A percentile compares a stretch with the other conserved stretches of the same genome.
These are phyloP conservation scores for Kurtzmaniella cleridarum DNA, from an alignment of 805 yeast genomes.

Conservation along the genomic window DNA sequence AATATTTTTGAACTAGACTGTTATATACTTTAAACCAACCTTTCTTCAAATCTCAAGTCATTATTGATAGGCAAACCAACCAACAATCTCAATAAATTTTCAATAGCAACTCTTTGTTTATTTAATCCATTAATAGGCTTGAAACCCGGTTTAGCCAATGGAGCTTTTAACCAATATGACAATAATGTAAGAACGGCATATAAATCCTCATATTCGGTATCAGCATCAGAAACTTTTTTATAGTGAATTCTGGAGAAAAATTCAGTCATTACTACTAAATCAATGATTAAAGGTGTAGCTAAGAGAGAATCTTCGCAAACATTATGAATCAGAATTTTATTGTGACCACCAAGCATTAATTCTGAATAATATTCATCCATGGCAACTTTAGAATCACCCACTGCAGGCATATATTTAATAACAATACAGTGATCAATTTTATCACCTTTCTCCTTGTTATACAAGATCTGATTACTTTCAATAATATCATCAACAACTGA, in stretches of 20 bases:
- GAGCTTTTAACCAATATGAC: conserved; percentile 96
- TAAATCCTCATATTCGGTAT: conserved; percentile 53
- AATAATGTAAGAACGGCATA: conserved; percentile 83
- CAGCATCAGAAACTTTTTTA: conserved; percentile 47
- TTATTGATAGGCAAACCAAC: conserved; percentile 87
- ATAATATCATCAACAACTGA: conserved; percentile 94
- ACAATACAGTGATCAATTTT: conserved; percentile 91
- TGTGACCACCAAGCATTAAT: conserved; percentile 96
- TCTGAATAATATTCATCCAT: conserved; percentile 98
- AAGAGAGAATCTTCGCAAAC: conserved; percentile 94
- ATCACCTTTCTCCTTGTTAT: conserved; percentile 73
- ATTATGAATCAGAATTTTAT: conserved; percentile 88
- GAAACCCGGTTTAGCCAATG: conserved; percentile 85
- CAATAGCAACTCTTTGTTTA: conserved; percentile 90
- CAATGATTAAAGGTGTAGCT: conserved; percentile 93
- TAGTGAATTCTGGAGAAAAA: conserved; percentile 82
- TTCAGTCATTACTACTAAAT: conserved; percentile 84
- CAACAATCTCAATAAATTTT: conserved; percentile 81
- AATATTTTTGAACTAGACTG: not conserved
- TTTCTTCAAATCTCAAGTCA: conserved; percentile 93
- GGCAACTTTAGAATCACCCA: conserved; percentile 94
- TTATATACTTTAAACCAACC: conserved; percentile 38
- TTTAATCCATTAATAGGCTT: conserved; percentile 89
- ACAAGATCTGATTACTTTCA: conserved; percentile 77
- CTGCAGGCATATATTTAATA: conserved; percentile 89